Conservation (phyloP, 352 stramenopile species). For the Phytophthora nicotianae region DNA sequence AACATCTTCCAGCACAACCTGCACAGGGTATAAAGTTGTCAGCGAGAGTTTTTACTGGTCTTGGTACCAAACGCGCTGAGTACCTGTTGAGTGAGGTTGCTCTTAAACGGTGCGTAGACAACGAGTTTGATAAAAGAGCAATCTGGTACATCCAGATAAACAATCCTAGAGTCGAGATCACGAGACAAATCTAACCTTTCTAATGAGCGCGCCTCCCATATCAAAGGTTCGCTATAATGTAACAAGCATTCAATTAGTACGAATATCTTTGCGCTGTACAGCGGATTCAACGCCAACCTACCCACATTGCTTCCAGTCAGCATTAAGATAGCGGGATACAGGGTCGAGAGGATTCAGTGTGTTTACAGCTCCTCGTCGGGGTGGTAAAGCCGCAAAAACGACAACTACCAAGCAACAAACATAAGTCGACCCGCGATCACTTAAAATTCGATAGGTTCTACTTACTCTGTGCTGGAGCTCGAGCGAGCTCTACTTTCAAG, state of each 20-base stretch:
- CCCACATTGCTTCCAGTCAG: slow-evolving; percentile 32
- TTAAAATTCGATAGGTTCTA: neutral
- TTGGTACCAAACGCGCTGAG: neutral
- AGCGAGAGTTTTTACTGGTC: neutral
- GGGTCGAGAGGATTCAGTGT: slow-evolving; percentile 15
- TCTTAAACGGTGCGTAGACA: slow-evolving; percentile 16
- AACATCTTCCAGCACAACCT: slow-evolving; percentile 41
- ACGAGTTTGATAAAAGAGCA: slow-evolving; percentile 47
- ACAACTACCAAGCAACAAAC: slow-evolving; percentile 12
- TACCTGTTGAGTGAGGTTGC: slow-evolving; percentile 32
- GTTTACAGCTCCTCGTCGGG: neutral
- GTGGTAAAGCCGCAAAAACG: slow-evolving; percentile 26
- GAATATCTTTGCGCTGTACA: neutral
- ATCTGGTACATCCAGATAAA: slow-evolving; percentile 13
- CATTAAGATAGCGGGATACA: slow-evolving; percentile 43
- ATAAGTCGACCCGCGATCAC: neutral
- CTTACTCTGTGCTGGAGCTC: slow-evolving; percentile 26
- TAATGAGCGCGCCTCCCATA: slow-evolving; percentile 8
- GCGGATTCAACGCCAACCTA: slow-evolving; percentile 3
- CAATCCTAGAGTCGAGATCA: slow-evolving; percentile 12
- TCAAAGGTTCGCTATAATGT: slow-evolving; percentile 13
- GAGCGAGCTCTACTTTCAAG: slow-evolving; percentile 2
- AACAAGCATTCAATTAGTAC: neutral
- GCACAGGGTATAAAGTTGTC: neutral
- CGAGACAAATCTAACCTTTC: neutral